These are phyloP conservation scores for Aurinia saxatilis DNA, from an alignment of 345 rosid species.

Conservation along the genomic window DNA sequence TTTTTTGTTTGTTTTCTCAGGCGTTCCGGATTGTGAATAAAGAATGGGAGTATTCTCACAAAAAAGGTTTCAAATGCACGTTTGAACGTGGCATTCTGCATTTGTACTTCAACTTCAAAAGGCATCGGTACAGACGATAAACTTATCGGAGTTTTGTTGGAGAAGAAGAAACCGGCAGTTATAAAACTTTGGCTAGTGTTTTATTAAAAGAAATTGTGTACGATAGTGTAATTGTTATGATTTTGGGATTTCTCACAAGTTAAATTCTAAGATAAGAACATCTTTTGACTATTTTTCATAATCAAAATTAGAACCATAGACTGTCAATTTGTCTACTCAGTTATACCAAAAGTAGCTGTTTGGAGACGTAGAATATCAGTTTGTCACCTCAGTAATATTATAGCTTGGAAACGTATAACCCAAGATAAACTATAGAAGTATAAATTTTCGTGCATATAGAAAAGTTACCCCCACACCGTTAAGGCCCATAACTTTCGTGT, in stretches of 20 bases:
- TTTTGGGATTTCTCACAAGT: neutral
- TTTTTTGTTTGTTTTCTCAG: slow-evolving; percentile 32
- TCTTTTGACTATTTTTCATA: neutral
- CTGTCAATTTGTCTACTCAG: no score
- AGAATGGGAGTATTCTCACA: slow-evolving; percentile 97
- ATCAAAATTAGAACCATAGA: neutral
- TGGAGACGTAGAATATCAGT: no score
- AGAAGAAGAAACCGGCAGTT: neutral
- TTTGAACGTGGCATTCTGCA: slow-evolving; percentile 92
- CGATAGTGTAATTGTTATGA: neutral
- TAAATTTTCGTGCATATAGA: no score
- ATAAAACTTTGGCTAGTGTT: slow-evolving; percentile 6
- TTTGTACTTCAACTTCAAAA: slow-evolving; percentile 84
- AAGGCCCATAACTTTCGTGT: no score
- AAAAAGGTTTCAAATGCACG: slow-evolving; percentile 93
- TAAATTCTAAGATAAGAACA: neutral
- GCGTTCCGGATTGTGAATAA: slow-evolving; percentile 87
- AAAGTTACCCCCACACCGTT: no score
- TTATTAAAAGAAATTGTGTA: neutral
- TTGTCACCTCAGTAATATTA: no score
- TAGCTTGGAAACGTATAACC: no score
- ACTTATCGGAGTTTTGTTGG: slow-evolving; percentile 4
- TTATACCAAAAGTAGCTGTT: no score
- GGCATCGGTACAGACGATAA: slow-evolving; percentile 84
- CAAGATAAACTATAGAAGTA: no score